Conservation (phyloP, 2,329 filamentous ascomycete species). For the Alternaria conjuncta region DNA sequence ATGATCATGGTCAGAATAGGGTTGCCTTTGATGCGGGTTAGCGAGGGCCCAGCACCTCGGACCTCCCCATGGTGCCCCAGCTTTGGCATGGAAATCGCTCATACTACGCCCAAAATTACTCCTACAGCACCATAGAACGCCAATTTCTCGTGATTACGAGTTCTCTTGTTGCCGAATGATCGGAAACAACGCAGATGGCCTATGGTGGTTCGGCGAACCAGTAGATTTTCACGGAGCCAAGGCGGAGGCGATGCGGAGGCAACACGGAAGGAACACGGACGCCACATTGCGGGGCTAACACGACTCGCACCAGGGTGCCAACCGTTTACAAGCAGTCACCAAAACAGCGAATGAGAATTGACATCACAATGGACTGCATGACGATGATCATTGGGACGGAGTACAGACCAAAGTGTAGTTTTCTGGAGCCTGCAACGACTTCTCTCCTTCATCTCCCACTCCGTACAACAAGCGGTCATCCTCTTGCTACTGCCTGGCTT, state of each 20-base stretch:
- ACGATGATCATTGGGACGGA: neutral
- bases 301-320: neutral
- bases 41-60: constrained; percentile 14
- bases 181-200: neutral
- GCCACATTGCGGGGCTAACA: neutral
- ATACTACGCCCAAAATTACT: constrained; percentile 6
- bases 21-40: constrained; percentile 18
- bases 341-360: neutral
- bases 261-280: constrained; percentile 12
- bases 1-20: constrained; percentile 21
- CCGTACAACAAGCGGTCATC: neutral
- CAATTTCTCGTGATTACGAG: neutral
- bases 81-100: neutral
- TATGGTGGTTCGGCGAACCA: neutral
- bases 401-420: neutral
- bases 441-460: neutral
- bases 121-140: neutral
- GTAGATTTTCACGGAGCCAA: constrained; percentile 6
- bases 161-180: neutral
- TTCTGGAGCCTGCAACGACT: neutral
- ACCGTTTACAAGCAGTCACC: neutral
- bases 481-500: neutral
- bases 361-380: neutral
- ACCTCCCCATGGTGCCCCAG: constrained; percentile 18
- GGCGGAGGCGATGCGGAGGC: constrained; percentile 27